Conservation (phyloP, 2,329 filamentous ascomycete species). For the Alternaria sp. region DNA sequence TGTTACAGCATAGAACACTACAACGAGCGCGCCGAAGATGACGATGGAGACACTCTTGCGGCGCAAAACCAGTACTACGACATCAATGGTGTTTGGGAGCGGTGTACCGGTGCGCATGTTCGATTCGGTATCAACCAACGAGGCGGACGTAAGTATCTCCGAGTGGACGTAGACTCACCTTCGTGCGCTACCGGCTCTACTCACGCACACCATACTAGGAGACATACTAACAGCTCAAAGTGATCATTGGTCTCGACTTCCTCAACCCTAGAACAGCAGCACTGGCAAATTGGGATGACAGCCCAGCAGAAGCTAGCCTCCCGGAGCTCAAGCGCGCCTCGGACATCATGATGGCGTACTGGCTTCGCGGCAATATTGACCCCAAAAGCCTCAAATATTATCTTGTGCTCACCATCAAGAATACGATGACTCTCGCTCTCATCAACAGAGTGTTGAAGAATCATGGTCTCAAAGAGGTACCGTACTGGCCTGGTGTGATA, state of each 20-base stretch:
- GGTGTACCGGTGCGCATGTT: neutral
- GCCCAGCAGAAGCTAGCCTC: no score
- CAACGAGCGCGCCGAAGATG: conserved; percentile 4
- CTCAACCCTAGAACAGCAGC: no score
- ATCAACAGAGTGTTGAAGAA: neutral
- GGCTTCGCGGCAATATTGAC: neutral
- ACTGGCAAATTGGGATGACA: no score
- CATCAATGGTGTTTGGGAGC: no score
- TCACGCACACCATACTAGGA: no score
- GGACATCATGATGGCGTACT: conserved; percentile 2
- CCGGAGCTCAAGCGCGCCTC: neutral
- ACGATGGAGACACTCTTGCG: neutral
- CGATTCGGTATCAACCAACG: conserved; percentile 9
- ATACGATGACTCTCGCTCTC: neutral
- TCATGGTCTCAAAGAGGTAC: neutral
- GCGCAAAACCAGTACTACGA: no score
- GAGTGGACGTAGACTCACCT: no score
- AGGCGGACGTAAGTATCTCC: conserved; percentile 3
- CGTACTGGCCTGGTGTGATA: conserved; percentile 20
- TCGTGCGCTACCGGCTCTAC: no score
- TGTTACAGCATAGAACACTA: conserved; percentile 15
- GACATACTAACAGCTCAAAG: no score
- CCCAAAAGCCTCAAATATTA: conserved; percentile 12
- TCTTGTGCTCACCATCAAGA: conserved; percentile 6
- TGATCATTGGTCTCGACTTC: no score